Evolutionary conservation across 2,329 filamentous ascomycete genomes (phyloP), one percentile per base, ranked within the genome.

Genomic region (Xylariaceae sp.): DNA sequence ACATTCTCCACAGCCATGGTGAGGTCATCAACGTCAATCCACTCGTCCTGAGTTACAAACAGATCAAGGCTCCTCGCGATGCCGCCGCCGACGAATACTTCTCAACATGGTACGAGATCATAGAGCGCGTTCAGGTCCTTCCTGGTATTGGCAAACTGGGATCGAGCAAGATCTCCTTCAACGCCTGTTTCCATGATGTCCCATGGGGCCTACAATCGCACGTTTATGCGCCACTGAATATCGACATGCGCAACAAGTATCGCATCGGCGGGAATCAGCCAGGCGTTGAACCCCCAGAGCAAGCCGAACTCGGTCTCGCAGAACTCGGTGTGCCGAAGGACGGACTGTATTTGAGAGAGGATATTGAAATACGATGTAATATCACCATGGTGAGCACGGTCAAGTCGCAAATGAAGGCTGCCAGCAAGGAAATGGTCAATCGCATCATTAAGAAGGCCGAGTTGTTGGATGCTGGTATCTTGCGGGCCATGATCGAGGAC

Each of bases 21-120:
- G 85, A 89, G 65, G 81, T 88, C 68, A 88, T 88, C 71, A 84
- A 81, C 33, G 72, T 89, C 55, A 88, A 88, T 62, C 86, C 86
- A 4, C 80, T 89, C 45, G 85, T 89, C 28, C 77, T 86, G 53
- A 73, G 74, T 36, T 79, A 85, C 72, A 81, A 81, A 57, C 72
- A 82, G 53, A 86, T 88, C 66, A 75, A 83, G 48, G 83, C 86
- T 1, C 86, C 86, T 28, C 84, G 83, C 70, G 77, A 86, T 70
- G 84, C 85, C 57, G 78, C 82, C 50, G 73, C 83, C 59, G 86
- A 89, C 69, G 86, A 89, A 69, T 89, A 79, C 71, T 89, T 86
- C 70, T 83, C 83, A 56, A 86, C 85, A 31, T 89, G 86, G 86
- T 89, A 89, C 67, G 84, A 88, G 69, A 88, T 89, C 63, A 79